Percentiles rank a stretch among this genome's conserved stretches.
Evolutionary conservation across 495 filamentous ascomycete species (phyloP).

Genomic region (Apiosordaria backusii): DNA sequence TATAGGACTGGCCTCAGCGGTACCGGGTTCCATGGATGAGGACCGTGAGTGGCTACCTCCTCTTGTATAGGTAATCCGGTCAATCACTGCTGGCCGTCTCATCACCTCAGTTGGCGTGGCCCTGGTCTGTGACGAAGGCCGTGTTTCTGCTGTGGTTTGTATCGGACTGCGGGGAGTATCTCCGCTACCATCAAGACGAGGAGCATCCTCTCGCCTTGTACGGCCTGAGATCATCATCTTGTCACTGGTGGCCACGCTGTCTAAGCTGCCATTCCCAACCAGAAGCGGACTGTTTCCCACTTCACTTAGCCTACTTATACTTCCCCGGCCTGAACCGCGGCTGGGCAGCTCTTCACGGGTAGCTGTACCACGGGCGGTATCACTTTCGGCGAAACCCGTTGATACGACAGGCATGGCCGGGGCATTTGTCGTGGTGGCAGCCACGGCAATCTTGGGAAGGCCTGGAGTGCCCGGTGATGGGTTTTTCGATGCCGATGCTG

Average conservation of each 20-base stretch:
- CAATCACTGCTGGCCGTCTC: slow-evolving; percentile 45
- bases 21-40: slow-evolving; percentile 59
- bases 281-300: slow-evolving; percentile 20
- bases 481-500: slow-evolving; percentile 54
- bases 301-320: slow-evolving; percentile 37
- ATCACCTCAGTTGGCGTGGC: slow-evolving; percentile 26
- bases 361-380: slow-evolving; percentile 37
- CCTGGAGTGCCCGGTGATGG: slow-evolving; percentile 44
- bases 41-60: slow-evolving; percentile 52
- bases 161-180: slow-evolving; percentile 43
- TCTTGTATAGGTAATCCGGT: slow-evolving; percentile 53
- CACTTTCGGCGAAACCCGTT: slow-evolving; percentile 49
- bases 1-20: slow-evolving; percentile 49
- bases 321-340: slow-evolving; percentile 31
- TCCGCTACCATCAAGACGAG: slow-evolving; percentile 40
- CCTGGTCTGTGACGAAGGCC: slow-evolving; percentile 28
- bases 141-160: slow-evolving; percentile 34
- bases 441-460: slow-evolving; percentile 48
- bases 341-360: slow-evolving; percentile 39
- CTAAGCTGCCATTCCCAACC: slow-evolving; percentile 36
- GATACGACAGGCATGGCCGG: slow-evolving; percentile 55
- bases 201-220: slow-evolving; percentile 37
- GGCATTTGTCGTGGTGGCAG: slow-evolving; percentile 26
- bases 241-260: slow-evolving; percentile 34
- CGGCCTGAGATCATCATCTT: slow-evolving; percentile 33